Conservation (phyloP, 495 filamentous ascomycete genomes). For the Hypomontagnella monticulosa region DNA sequence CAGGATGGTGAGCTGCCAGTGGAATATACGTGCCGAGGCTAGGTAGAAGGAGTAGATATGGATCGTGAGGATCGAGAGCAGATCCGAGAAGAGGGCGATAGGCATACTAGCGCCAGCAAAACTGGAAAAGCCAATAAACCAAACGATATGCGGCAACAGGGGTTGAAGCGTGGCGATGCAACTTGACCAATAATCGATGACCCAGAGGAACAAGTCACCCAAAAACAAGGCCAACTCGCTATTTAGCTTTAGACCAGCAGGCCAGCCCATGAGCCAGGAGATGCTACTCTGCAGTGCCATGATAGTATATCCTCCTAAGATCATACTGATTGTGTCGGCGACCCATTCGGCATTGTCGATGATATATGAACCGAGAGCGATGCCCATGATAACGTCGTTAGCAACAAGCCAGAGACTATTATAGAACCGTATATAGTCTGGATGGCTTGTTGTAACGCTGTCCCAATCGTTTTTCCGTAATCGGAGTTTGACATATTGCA, state of each 20-base stretch:
- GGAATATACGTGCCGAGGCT: constrained; percentile 93
- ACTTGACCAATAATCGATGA: constrained; percentile 95
- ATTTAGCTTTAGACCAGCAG: constrained; percentile 98
- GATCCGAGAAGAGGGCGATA: constrained; percentile 93
- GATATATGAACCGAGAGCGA: constrained; percentile 94
- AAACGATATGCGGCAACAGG: constrained; percentile 83
- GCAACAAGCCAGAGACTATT: constrained; percentile 98
- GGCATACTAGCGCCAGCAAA: constrained; percentile 98
- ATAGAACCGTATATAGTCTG: constrained; percentile 99
- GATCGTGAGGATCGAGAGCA: constrained; percentile 88
- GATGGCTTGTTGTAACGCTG: constrained; percentile 92
- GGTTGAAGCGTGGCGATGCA: constrained; percentile 81
- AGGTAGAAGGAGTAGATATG: constrained; percentile 99
- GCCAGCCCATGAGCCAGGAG: constrained; percentile 94
- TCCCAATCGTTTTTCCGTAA: constrained; percentile 92
- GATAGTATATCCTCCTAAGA: constrained; percentile 85
- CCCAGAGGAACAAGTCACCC: constrained; percentile 95
- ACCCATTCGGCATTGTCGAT: constrained; percentile 93
- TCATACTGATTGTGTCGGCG: constrained; percentile 78
- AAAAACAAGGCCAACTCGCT: constrained; percentile 93
- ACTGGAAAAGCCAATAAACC: constrained; percentile 91
- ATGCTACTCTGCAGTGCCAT: constrained; percentile 90
- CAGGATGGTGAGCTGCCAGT: constrained; percentile 97
- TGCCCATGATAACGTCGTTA: constrained; percentile 98
- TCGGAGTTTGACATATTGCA: constrained; percentile 91